Evolutionary conservation across 768 basidiomycete species (phyloP).

Genomic region (Aureoboletus auriporus): DNA sequence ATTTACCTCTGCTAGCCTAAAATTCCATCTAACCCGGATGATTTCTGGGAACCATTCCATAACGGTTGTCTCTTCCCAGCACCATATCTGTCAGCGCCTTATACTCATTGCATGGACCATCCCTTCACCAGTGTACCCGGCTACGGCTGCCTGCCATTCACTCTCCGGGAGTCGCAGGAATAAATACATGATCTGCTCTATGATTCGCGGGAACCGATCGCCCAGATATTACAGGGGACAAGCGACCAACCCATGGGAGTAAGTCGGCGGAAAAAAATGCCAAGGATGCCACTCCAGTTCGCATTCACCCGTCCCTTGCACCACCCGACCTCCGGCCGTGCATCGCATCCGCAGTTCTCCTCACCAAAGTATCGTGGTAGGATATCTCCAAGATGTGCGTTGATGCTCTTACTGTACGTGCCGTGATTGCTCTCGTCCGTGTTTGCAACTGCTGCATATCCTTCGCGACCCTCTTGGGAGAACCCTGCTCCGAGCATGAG

Average conservation of each 20-base stretch:
- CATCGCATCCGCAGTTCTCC: conserved; percentile 38
- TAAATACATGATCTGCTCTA: neutral
- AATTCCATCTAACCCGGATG: conserved; percentile 44
- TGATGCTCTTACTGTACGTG: conserved; percentile 26
- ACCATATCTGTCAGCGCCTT: conserved; percentile 60
- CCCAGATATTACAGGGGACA: conserved; percentile 47
- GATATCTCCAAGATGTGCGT: conserved; percentile 40
- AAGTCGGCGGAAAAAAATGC: conserved; percentile 57
- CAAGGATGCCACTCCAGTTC: conserved; percentile 63
- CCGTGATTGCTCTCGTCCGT: conserved; percentile 38
- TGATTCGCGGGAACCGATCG: conserved; percentile 27
- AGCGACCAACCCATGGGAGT: conserved; percentile 68
- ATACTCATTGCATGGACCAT: conserved; percentile 64
- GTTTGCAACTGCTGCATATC: conserved; percentile 25
- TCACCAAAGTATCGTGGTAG: conserved; percentile 53
- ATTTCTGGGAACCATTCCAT: conserved; percentile 48
- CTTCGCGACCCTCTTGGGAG: conserved; percentile 28
- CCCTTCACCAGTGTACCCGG: conserved; percentile 70
- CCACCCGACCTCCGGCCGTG: conserved; percentile 26
- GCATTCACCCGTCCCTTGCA: conserved; percentile 47
- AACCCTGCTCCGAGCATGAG: conserved; percentile 66
- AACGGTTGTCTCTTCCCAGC: conserved; percentile 33
- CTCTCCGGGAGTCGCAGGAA: conserved; percentile 47
- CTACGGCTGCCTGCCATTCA: conserved; percentile 76
- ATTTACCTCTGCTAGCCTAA: too few species aligned